Evolutionary conservation across 257 asterid species (phyloP).

Genomic region (Cynanchum wilfordii): DNA sequence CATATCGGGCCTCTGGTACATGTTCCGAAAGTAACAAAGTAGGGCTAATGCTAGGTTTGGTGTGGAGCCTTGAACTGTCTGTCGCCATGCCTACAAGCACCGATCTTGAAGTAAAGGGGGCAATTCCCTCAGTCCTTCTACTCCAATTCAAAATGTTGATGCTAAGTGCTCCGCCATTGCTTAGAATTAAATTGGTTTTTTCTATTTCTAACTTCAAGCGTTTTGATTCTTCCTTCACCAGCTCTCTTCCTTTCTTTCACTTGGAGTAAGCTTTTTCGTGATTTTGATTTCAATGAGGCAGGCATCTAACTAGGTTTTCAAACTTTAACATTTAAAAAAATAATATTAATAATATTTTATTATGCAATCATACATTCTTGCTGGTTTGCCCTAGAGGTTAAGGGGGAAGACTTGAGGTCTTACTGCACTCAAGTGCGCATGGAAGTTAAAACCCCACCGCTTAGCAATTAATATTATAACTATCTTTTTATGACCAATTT

Average conservation of each 20-base stretch:
- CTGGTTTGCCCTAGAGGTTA: slow-evolving; percentile 98
- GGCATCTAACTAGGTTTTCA: not conserved
- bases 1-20: slow-evolving; percentile 89
- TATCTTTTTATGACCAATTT: too few species aligned
- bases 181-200: not conserved
- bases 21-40: slow-evolving; percentile 67
- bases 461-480: too few species aligned
- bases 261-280: not conserved
- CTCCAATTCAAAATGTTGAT: slow-evolving; percentile 61
- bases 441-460: slow-evolving; percentile 97
- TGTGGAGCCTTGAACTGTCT: slow-evolving; percentile 76
- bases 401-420: slow-evolving; percentile 93
- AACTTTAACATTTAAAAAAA: not conserved
- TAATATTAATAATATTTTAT: too few species aligned
- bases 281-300: slow-evolving; percentile 18
- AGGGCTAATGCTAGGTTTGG: slow-evolving; percentile 81
- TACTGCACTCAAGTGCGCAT: slow-evolving; percentile 80
- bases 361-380: too few species aligned
- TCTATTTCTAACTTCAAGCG: not conserved
- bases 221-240: not conserved
- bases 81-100: slow-evolving; percentile 86
- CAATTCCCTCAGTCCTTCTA: slow-evolving; percentile 78
- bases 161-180: slow-evolving; percentile 66
- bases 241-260: slow-evolving; percentile 2
- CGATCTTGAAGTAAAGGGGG: slow-evolving; percentile 86